phyloP scores from a whole-genome alignment of 2,329 filamentous ascomycete species.

The Aspergillus sp. region DNA sequence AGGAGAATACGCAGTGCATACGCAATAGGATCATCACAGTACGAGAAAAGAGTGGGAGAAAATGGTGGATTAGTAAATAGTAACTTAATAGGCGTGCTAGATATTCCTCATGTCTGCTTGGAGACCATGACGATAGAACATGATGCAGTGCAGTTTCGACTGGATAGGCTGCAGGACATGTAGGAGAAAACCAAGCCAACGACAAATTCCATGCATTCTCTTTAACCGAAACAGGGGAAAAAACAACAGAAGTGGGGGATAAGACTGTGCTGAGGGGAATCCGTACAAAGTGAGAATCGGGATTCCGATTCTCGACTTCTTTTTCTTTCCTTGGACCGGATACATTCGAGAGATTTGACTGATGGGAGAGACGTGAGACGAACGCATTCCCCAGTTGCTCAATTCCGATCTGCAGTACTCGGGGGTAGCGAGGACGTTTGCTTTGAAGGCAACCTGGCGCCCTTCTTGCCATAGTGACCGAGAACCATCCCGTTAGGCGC shows the following conservation, averaged over 20 bases:
- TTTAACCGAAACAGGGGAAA: slow-evolving; percentile 29
- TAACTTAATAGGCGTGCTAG: background rate
- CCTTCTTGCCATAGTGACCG: slow-evolving; percentile 31
- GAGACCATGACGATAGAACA: background rate
- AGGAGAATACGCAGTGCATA: background rate
- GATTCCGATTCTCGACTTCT: slow-evolving; percentile 25
- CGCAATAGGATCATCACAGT: background rate
- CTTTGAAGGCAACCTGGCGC: slow-evolving; percentile 17
- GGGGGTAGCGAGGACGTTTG: slow-evolving; percentile 19
- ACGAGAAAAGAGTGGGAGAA: background rate
- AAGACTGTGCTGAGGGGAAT: slow-evolving; percentile 29
- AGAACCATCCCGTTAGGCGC: slow-evolving; percentile 22
- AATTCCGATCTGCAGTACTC: slow-evolving; percentile 21
- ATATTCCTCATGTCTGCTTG: background rate
- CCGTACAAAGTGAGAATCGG: slow-evolving; percentile 17
- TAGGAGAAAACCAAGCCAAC: slow-evolving; percentile 15
- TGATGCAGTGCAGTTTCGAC: background rate
- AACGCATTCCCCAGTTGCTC: slow-evolving; percentile 26
- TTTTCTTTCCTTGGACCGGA: slow-evolving; percentile 13
- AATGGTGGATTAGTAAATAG: background rate
- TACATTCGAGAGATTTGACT: slow-evolving; percentile 12
- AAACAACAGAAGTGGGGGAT: slow-evolving; percentile 21
- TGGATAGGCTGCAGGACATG: background rate
- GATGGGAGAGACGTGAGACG: slow-evolving; percentile 16
- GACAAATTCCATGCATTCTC: slow-evolving; percentile 37